Base-by-base conservation (phyloP, 768 basidiomycete genomes). In the Mycena polygramma region DNA sequence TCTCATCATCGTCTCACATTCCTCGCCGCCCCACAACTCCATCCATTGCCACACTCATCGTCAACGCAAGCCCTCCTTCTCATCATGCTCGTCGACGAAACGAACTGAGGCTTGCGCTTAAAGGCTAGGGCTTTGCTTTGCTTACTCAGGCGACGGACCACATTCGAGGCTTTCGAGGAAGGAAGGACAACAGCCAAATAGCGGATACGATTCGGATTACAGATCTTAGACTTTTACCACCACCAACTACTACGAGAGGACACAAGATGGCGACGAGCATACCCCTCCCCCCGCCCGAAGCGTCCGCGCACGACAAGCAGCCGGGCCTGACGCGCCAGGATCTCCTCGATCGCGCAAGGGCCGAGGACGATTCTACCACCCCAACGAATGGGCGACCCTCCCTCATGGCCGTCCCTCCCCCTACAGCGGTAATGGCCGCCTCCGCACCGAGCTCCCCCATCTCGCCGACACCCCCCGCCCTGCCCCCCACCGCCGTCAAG, bases 281-380 rank as follows among this genome's bases (percentile, higher is more conserved):
- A 17, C 72, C 72, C 7, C 62, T 73, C 4, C 72, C 72, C 8
- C 72, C 72, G 9, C 68, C 68, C 19, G 72, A 73, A 6, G 45
- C 69, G 0, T 26, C 61, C n/a, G 46, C 69, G 17, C 49, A 64
- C 66, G 72, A 73, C 1, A 73, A 73, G 48, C 65, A 70, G 66
- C 72, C 72, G 10, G 72, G 72, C 8, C n/a, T 24, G 57, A 73
- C 72, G 6, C 60, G 54, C 62, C n/a, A 67, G 45, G 69, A 70
- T 26, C 72, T 73, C 57, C 61, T 67, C 58, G 64, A 36, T 35
- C 30, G 13, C 19, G 24, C 58, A n/a, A n/a, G n/a, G n/a, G n/a
- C n/a, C n/a, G 3, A 1, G 36, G 22, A 14, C 8, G 19, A 48
- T 19, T 30, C 30, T 1, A 14, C 53, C 36, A 35, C 41, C 11